A percentile compares a stretch with the other conserved stretches of the same genome.
These are phyloP conservation scores for Peronospora destructor DNA, from an alignment of 352 stramenopile genomes.

Conservation along the genomic window DNA sequence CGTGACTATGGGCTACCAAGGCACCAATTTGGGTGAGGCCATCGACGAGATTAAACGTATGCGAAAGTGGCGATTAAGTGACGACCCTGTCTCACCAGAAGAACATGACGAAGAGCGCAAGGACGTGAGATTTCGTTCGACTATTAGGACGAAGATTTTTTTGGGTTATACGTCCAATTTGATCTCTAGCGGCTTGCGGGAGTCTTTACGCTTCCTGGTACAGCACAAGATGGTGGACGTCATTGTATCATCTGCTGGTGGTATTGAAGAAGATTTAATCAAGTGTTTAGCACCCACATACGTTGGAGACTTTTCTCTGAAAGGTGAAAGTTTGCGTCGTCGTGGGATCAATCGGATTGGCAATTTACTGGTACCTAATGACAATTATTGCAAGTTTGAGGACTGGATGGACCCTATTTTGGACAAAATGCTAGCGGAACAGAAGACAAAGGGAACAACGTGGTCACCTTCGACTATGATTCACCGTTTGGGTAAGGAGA, in stretches of 20 bases:
- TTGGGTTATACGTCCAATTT: constrained; percentile 99
- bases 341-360: constrained; percentile 99
- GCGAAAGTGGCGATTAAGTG: constrained; percentile 94
- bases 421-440: constrained; percentile 96
- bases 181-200: constrained; percentile 96
- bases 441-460: constrained; percentile 84
- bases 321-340: constrained; percentile 86
- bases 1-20: constrained; percentile 89
- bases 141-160: constrained; percentile 97
- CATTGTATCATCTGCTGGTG: constrained; percentile 90
- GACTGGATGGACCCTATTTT: constrained; percentile 96
- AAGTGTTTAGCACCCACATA: constrained; percentile 99
- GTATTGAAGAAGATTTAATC: constrained; percentile 98
- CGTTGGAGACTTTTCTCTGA: constrained; percentile 96
- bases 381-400: constrained; percentile 99
- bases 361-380: constrained; percentile 99
- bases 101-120: constrained; percentile 89
- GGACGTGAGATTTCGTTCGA: constrained; percentile 67
- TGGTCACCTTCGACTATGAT: constrained; percentile 99
- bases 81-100: constrained; percentile 88
- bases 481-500: constrained; percentile 92
- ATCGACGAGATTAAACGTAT: constrained; percentile 98
- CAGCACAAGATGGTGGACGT: constrained; percentile 98
- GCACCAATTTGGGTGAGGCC: constrained; percentile 94
- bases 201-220: constrained; percentile 96